These are phyloP conservation scores for Leccinum subatratum DNA, from an alignment of 1,284 basidiomycete species.

Conservation along the genomic window DNA sequence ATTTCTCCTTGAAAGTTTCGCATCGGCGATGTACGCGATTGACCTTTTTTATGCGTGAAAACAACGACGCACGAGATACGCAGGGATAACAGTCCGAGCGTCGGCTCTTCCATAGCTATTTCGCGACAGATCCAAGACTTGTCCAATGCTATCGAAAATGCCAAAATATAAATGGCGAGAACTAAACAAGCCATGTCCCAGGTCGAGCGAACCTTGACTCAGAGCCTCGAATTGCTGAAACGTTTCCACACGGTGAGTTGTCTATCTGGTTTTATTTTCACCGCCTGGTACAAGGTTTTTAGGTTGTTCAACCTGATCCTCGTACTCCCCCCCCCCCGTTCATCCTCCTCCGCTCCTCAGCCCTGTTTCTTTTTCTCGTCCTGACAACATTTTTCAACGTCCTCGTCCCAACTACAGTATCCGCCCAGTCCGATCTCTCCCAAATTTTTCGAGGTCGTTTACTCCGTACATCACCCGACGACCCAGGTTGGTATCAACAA, in stretches of 20 bases:
- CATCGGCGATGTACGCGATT: too few relatives aligned
- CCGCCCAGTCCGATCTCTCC: background rate
- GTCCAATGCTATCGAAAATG: background rate
- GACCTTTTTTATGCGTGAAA: too few relatives aligned
- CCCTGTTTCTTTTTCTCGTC: background rate
- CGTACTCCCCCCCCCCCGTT: background rate
- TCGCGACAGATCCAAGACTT: background rate
- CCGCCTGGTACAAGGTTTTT: background rate
- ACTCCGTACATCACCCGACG: too few relatives aligned
- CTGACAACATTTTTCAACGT: background rate
- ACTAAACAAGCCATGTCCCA: background rate
- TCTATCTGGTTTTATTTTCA: background rate
- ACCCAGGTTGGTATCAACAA: too few relatives aligned
- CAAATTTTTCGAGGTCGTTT: background rate
- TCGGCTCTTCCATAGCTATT: background rate
- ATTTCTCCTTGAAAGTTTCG: too few relatives aligned
- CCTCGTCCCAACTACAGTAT: background rate
- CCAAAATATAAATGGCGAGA: background rate
- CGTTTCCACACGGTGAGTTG: background rate
- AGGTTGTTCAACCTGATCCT: background rate
- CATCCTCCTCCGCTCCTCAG: background rate
- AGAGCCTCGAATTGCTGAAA: background rate
- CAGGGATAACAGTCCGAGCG: background rate
- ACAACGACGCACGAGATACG: too few relatives aligned
- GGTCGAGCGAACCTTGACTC: background rate